Conservation (phyloP, 306 rosid species). For the Oxytropis ochrocephala region DNA sequence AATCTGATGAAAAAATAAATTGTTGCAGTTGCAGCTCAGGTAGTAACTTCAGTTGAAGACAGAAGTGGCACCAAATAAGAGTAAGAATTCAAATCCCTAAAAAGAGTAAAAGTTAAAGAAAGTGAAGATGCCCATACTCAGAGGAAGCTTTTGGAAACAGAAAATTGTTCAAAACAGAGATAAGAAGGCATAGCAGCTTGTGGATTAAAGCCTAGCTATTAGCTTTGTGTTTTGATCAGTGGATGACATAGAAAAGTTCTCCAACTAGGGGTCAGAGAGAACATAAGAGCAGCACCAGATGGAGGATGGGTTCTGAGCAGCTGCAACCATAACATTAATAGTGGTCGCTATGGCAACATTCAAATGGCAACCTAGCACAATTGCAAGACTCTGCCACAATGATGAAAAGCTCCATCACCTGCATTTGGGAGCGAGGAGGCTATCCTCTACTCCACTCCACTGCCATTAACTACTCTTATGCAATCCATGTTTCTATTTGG, state of each 20-base stretch:
- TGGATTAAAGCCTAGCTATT: neutral
- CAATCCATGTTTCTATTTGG: neutral
- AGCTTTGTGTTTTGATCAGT: neutral
- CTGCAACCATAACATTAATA: neutral
- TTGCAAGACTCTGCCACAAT: neutral
- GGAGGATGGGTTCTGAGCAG: neutral
- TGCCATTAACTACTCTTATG: neutral
- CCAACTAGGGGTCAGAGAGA: neutral
- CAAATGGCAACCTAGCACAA: neutral
- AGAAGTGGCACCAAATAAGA: neutral
- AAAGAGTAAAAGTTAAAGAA: neutral
- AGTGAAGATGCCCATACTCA: neutral
- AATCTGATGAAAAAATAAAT: neutral
- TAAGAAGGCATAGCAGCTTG: neutral
- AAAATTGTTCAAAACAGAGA: neutral
- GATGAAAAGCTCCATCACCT: neutral
- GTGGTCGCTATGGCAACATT: neutral
- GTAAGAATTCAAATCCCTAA: neutral
- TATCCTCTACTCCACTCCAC: neutral
- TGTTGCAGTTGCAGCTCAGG: neutral
- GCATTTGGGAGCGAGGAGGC: neutral
- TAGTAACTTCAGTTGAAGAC: neutral
- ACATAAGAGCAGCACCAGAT: neutral
- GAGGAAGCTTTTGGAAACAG: neutral
- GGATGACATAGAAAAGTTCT: neutral